Evolutionary conservation across 306 rosid species (phyloP), one percentile per base, ranked within the genome.

Genomic region (Phaseolus lunatus): DNA sequence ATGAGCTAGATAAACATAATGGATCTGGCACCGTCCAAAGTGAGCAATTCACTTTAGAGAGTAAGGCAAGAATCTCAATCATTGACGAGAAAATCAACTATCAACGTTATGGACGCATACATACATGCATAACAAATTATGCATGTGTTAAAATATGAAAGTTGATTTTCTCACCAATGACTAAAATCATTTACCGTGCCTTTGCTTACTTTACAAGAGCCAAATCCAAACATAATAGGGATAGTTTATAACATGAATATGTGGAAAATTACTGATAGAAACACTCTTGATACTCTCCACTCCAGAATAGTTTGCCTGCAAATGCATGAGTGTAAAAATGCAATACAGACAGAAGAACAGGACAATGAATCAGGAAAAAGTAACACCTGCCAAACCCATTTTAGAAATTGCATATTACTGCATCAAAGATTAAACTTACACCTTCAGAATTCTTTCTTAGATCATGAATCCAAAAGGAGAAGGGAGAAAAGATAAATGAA

Each of bases 401-500:
- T 47, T 16, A 26, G 33, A 70, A 50, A 56, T 45, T 76, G 71
- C 54, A 77, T 58, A 69, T 16, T 75, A 64, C 70, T 15, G 37
- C 66, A 35, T 45, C 9, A 70, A 33, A 48, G 43, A 56, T 70
- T 47, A 37, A 59, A 75, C 50, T 18, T 14, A 54, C 19, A 16
- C 67, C 63, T 16, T 59, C 2, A 27, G 26, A 16, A 79, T 54
- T 3, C 16, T 22, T 54, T 63, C 57, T n/a, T 47, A 41, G 65
- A 54, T 64, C 57, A 54, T 63, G 29, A 70, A 48, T 64, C 63
- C 73, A 70, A 62, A 73, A 76, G 52, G 63, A 57, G 61, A 47
- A 81, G 54, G 72, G 52, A 59, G 77, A 72, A 81, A 75, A 58
- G 61, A 65, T 71, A 76, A 72, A 50, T 56, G 64, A 61, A 80